A percentile compares a stretch with the other conserved stretches of the same genome.
phyloP scores from a whole-genome alignment of 2,329 filamentous ascomycete species.

The Paraphaeosphaeria sporulosa region DNA sequence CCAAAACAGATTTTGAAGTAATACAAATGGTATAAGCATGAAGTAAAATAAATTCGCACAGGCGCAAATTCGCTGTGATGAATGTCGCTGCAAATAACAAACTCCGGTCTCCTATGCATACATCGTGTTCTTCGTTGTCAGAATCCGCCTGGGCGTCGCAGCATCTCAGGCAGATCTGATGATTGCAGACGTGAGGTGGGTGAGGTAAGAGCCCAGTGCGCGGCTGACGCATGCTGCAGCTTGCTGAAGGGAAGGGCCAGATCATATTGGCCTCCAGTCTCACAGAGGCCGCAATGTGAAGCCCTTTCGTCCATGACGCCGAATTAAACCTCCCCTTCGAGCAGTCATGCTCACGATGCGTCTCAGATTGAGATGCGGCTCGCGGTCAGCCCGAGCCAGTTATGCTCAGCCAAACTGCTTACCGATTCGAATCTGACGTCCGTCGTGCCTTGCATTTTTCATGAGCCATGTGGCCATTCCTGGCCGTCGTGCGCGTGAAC shows the following conservation, averaged over 20 bases:
- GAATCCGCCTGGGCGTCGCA: not conserved
- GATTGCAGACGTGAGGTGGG: slow-evolving; percentile 5
- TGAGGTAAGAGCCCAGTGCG: slow-evolving; percentile 1
- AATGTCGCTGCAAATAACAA: slow-evolving; percentile 18
- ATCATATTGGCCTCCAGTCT: not conserved
- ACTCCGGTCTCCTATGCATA: slow-evolving; percentile 18
- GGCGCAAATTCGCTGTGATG: slow-evolving; percentile 9
- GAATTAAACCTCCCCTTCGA: slow-evolving; percentile 15
- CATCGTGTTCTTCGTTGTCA: slow-evolving; percentile 8
- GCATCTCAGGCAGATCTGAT: not conserved
- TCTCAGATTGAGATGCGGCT: slow-evolving; percentile 20
- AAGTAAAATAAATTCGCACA: slow-evolving; percentile 13
- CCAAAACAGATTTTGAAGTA: not conserved
- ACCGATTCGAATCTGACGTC: slow-evolving; percentile 50
- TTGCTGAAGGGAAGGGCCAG: not conserved
- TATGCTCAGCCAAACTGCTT: slow-evolving; percentile 32
- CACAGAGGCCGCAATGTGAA: slow-evolving; percentile 7
- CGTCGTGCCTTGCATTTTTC: slow-evolving; percentile 88
- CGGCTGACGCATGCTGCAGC: not conserved
- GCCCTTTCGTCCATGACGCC: slow-evolving; percentile 12
- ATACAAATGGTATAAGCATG: not conserved
- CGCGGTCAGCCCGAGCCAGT: slow-evolving; percentile 26
- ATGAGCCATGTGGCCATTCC: slow-evolving; percentile 85
- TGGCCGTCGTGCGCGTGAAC: slow-evolving; percentile 86
- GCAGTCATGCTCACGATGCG: slow-evolving; percentile 16